Base-by-base conservation (phyloP, 2,329 filamentous ascomycete genomes). In the Scedosporium dehoogii region DNA sequence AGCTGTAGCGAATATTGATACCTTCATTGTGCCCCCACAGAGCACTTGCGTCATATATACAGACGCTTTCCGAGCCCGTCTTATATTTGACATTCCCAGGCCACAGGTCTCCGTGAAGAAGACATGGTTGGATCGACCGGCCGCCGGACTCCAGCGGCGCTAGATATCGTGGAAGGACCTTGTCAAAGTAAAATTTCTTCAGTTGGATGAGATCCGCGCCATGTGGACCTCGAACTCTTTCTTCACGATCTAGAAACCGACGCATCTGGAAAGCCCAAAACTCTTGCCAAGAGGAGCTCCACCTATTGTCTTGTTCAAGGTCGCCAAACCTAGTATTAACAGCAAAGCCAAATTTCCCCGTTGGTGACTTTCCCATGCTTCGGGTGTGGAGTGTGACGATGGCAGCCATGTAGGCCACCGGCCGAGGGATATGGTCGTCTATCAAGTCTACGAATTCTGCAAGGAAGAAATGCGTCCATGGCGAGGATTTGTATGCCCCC, bases 1-100 rank as follows among this genome's bases (percentile, higher is more conserved):
- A n/a, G 29, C 29, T 33, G 6, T 29, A 55, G 27, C 27, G 9
- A 25, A 29, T 6, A 1, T 6, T 3, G n/a, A 29, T 44, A 68
- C 69, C 63, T 62, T 70, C 68, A 38, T 70, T 68, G 56, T 70
- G 68, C 2, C 64, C 67, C 67, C 69, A 70, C 9, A 65, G 64
- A 12, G 67, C 66, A 51, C 64, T 66, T 1, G 68, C 63, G 27
- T 69, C 68, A 29, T 66, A 68, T 18, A 70, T 63, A 21, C 66
- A 68, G 14, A 66, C 60, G 4, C 60, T 61, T 6, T 66, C 63
- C 3, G 48, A 42, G 27, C 65, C 64, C 1, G 21, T 48, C 29
- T 57, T 62, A 7, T 63, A 64, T 25, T 68, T 69, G 63, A 69
- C 65, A 27, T 71, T 70, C 1, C 69, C 69, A 3, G 66, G 68